Evolutionary conservation across 371 early-diverging fungal genomes (phyloP).

Genomic region (Batkoa obscura): DNA sequence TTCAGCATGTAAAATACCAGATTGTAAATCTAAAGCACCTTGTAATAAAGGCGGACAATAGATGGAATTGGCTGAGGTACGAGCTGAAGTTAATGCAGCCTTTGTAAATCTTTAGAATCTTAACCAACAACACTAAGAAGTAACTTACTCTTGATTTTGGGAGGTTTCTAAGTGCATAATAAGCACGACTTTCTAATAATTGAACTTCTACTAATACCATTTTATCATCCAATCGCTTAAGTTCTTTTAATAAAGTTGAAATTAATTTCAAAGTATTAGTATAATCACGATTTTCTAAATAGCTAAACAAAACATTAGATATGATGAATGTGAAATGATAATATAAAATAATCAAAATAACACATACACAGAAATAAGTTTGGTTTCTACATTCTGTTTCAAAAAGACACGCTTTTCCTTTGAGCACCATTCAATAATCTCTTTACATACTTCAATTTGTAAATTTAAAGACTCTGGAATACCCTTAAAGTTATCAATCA

Average conservation of each 20-base stretch:
- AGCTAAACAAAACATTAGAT: constrained; percentile 13
- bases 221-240: constrained; percentile 97
- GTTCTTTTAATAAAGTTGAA: constrained; percentile 66
- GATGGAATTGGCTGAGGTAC: constrained; percentile 92
- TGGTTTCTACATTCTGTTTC: constrained; percentile 84
- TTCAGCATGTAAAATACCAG: constrained; percentile 93
- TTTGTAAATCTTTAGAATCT: constrained; percentile 10
- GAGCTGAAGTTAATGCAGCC: constrained; percentile 92
- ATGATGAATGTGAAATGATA: no score
- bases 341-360: not conserved
- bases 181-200: constrained; percentile 84
- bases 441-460: constrained; percentile 83
- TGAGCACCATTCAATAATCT: constrained; percentile 80
- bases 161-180: constrained; percentile 80
- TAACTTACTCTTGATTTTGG: constrained; percentile 67
- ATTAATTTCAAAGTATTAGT: constrained; percentile 78
- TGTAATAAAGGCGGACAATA: constrained; percentile 97
- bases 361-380: constrained; percentile 57
- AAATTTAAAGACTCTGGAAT: constrained; percentile 72
- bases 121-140: not conserved
- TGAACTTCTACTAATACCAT: constrained; percentile 93
- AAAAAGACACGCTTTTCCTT: constrained; percentile 82
- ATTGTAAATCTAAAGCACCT: constrained; percentile 92
- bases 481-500: constrained; percentile 75
- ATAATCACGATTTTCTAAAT: constrained; percentile 86